Percentiles rank a stretch among this genome's conserved stretches.
These are phyloP conservation scores for Backusella westeae DNA, from an alignment of 192 early-diverging fungal species.

Conservation along the genomic window DNA sequence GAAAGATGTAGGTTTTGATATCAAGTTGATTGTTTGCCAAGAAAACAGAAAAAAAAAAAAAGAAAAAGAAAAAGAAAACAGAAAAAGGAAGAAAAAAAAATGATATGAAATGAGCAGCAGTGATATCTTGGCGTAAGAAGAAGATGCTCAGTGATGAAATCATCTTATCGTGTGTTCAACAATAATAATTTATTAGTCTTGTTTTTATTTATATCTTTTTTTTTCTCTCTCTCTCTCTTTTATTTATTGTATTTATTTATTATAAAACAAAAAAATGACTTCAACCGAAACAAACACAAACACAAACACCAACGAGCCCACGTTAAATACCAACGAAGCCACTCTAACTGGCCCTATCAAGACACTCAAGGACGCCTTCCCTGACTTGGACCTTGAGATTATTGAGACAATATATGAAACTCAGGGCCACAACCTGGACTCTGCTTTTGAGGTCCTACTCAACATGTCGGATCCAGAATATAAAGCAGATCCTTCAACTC, in stretches of 20 bases:
- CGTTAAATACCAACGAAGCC: neutral
- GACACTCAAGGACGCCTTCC: conserved; percentile 48
- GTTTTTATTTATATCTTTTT: neutral
- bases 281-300: neutral
- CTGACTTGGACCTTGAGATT: conserved; percentile 46
- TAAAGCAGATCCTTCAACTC: conserved; percentile 27
- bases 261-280: neutral
- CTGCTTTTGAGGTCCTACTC: conserved; percentile 47
- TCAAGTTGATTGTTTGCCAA: neutral
- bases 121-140: neutral
- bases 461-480: conserved; percentile 53
- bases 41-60: neutral
- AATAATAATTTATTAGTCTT: neutral
- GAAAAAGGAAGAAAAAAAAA: neutral
- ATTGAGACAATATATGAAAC: conserved; percentile 47
- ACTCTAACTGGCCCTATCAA: neutral
- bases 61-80: neutral
- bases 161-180: neutral
- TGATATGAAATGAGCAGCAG: neutral
- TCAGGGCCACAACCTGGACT: conserved; percentile 42
- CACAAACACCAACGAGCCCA: neutral
- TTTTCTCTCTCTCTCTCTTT: neutral
- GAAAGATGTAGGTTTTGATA: neutral
- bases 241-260: neutral
- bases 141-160: neutral